Conservation (phyloP, 805 yeast genomes). For the Sugiyamaella americana region DNA sequence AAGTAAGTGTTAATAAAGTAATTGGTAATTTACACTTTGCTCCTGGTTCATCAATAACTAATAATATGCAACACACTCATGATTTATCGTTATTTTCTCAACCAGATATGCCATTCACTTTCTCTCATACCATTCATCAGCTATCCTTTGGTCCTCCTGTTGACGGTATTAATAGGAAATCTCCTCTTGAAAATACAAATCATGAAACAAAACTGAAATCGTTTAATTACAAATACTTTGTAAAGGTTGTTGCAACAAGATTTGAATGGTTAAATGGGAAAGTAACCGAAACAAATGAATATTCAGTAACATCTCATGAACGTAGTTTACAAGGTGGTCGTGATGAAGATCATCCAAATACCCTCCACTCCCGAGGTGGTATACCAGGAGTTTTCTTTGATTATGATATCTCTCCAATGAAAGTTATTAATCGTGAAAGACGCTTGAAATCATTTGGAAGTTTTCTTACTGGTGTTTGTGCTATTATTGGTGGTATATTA, state of each 20-base stretch:
- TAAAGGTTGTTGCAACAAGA: conserved; percentile 87
- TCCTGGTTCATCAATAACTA: conserved; percentile 71
- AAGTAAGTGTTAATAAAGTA: conserved; percentile 72
- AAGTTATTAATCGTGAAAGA: conserved; percentile 77
- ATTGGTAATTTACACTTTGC: conserved; percentile 93
- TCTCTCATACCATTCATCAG: conserved; percentile 73
- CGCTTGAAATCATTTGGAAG: conserved; percentile 71
- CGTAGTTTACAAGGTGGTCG: conserved; percentile 81
- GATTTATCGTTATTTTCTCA: conserved; percentile 69
- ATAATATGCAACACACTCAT: conserved; percentile 63
- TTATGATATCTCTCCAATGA: conserved; percentile 90
- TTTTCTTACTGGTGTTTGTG: conserved; percentile 72
- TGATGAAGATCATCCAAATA: conserved; percentile 86
- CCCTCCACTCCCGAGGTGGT: conserved; percentile 69
- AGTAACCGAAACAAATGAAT: conserved; percentile 75
- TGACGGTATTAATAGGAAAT: conserved; percentile 26
- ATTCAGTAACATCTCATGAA: conserved; percentile 81
- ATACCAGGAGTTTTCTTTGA: conserved; percentile 82
- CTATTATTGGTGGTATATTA: conserved; percentile 88
- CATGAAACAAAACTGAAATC: conserved; percentile 43
- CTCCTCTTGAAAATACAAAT: conserved; percentile 56
- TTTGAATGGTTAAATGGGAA: conserved; percentile 58
- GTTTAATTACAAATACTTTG: conserved; percentile 67
- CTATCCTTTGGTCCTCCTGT: conserved; percentile 71
- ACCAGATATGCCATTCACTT: conserved; percentile 53